phyloP scores from a whole-genome alignment of 345 rosid species.

The Arabidopsis arenosa region DNA sequence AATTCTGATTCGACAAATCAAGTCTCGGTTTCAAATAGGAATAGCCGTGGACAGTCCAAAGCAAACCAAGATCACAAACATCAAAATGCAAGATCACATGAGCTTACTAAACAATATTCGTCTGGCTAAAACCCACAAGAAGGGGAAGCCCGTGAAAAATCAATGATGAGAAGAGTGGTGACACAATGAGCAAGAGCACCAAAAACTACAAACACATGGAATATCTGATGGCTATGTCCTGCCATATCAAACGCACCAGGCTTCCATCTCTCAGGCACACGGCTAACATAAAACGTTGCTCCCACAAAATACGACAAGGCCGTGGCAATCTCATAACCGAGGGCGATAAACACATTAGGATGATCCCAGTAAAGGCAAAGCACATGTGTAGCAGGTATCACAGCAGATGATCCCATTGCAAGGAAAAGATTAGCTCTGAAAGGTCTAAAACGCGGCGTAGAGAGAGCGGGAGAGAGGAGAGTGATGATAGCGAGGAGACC shows the following conservation, averaged over 20 bases:
- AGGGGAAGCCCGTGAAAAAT: constrained; percentile 64
- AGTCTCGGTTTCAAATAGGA: background rate
- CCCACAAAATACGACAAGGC: constrained; percentile 65
- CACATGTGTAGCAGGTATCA: constrained; percentile 79
- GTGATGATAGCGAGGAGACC: constrained; percentile 76
- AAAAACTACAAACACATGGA: constrained; percentile 82
- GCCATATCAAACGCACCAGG: constrained; percentile 92
- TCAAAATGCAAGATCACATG: background rate
- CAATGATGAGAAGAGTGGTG: constrained; percentile 70
- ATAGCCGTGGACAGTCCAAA: background rate
- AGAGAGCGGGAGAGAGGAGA: constrained; percentile 71
- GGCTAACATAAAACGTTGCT: constrained; percentile 63
- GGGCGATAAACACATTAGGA: constrained; percentile 61
- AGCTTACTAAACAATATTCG: background rate
- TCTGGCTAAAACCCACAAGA: constrained; percentile 45
- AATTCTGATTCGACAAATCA: background rate
- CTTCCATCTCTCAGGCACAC: constrained; percentile 91
- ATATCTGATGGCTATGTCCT: constrained; percentile 96
- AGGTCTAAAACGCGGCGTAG: constrained; percentile 60
- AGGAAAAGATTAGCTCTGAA: constrained; percentile 77
- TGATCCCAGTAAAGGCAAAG: constrained; percentile 66
- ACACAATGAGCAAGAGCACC: constrained; percentile 81
- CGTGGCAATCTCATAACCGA: constrained; percentile 71
- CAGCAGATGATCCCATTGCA: constrained; percentile 83
- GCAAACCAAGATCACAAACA: background rate